Evolutionary conservation across 352 stramenopile species (phyloP).

Genomic region (Globisporangium polare): DNA sequence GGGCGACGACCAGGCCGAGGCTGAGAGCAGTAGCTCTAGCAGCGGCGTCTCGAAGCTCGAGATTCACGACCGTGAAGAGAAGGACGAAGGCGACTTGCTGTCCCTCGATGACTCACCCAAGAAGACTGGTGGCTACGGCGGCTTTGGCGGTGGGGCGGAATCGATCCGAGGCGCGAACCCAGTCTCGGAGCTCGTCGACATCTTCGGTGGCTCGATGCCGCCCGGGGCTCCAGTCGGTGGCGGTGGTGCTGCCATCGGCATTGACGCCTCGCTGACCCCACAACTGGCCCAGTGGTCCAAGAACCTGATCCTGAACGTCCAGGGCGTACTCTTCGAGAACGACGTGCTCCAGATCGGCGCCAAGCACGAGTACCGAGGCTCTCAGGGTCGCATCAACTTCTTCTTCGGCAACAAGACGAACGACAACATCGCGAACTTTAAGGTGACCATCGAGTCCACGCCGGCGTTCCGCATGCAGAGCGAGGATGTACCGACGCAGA

Average conservation of each 20-base stretch:
- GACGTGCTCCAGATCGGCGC: constrained; percentile 93
- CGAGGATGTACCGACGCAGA: constrained; percentile 63
- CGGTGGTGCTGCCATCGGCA: constrained; percentile 13
- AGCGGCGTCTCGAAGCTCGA: not conserved
- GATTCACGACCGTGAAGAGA: constrained; percentile 11
- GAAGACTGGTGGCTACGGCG: constrained; percentile 15
- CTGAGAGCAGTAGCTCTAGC: not conserved
- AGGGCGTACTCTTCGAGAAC: constrained; percentile 91
- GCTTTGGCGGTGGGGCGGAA: constrained; percentile 19
- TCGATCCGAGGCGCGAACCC: constrained; percentile 47
- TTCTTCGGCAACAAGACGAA: constrained; percentile 94
- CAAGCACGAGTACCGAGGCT: constrained; percentile 95
- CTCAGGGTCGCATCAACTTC: constrained; percentile 91
- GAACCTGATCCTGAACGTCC: constrained; percentile 87
- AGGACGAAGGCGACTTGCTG: constrained; percentile 37
- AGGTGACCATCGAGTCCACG: constrained; percentile 54
- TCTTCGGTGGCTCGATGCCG: constrained; percentile 31
- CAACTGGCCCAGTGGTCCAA: constrained; percentile 70
- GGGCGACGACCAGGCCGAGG: constrained; percentile 16
- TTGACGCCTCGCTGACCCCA: constrained; percentile 41
- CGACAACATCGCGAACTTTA: constrained; percentile 81
- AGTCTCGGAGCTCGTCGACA: constrained; percentile 47
- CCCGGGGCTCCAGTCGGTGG: constrained; percentile 6
- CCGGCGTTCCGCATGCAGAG: constrained; percentile 53
- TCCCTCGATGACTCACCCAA: constrained; percentile 42